Base-by-base conservation (phyloP, 805 yeast genomes). In the Candida maesae region DNA sequence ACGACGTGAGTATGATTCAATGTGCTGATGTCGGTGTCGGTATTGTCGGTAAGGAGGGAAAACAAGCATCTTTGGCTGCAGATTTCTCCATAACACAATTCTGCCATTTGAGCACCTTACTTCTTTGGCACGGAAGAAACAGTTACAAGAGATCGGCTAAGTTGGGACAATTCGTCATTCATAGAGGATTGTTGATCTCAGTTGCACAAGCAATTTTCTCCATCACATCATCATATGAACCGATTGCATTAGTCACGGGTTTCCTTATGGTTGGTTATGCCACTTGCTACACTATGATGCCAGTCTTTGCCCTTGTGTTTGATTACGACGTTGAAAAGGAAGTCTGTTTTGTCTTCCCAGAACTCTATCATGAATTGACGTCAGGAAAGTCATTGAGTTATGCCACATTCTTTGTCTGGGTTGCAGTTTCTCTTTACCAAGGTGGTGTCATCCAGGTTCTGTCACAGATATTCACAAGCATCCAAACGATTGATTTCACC, bases 11-110 rank as follows among this genome's bases (percentile, higher is more conserved):
- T 53, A 93, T 93, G 99, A 93, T 93, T 51, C 99, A 93, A 65
- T 84, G 95, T 51, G 99, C 99, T 1, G 96, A 95, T 67, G 96
- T 93, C 9, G 99, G 99, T 45, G 95, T 93, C 21, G 99, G 99
- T 42, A 93, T 93, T 51, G 99, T 93, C 16, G 99, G 99, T 27
- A 93, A 93, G 62, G 99, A 93, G 61, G 99, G 99, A 26, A 84
- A 83, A 48, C 99, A 93, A 62, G 99, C 99, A 0, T 88, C 96
- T 1, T 68, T 93, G 38, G 96, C 98, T 5, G 98, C 99, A 1
- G 99, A 93, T 63, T 93, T 91, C 64, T 87, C 96, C 14, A 80
- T 93, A 37, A 82, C 88, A 24, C 96, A 90, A 64, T 93, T 93
- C 61, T 86, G 91, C 55, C 88, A 86, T 59, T 65, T 93, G 46